These are phyloP conservation scores for Barbarea vulgaris DNA, from an alignment of 345 rosid species.

Conservation along the genomic window DNA sequence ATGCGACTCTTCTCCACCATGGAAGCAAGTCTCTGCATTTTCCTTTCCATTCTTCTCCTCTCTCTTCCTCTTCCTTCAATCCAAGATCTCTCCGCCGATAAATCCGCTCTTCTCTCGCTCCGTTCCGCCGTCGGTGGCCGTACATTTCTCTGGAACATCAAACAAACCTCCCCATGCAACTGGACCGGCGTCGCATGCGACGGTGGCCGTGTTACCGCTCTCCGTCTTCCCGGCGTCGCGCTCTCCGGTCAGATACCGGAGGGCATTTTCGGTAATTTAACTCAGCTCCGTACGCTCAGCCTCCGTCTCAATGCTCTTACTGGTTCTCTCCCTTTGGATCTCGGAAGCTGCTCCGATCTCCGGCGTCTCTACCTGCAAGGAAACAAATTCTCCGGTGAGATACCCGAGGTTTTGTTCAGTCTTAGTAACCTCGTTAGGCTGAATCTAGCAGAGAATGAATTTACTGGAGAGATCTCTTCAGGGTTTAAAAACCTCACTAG, in stretches of 20 bases:
- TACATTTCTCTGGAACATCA: slow-evolving; percentile 68
- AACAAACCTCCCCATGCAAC: slow-evolving; percentile 59
- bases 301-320: slow-evolving; percentile 77
- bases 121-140: slow-evolving; percentile 87
- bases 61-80: slow-evolving; percentile 34
- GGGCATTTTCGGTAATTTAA: slow-evolving; percentile 77
- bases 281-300: slow-evolving; percentile 74
- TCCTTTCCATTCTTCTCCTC: slow-evolving; percentile 29
- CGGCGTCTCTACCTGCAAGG: slow-evolving; percentile 83
- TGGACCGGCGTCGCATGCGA: slow-evolving; percentile 84
- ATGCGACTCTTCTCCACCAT: slow-evolving; percentile 29
- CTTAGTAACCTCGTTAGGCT: slow-evolving; percentile 64
- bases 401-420: slow-evolving; percentile 61
- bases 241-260: slow-evolving; percentile 69
- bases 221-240: slow-evolving; percentile 78
- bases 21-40: slow-evolving; percentile 6
- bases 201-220: slow-evolving; percentile 65
- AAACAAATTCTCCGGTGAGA: slow-evolving; percentile 72
- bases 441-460: slow-evolving; percentile 63
- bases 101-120: slow-evolving; percentile 71
- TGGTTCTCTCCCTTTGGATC: slow-evolving; percentile 78
- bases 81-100: slow-evolving; percentile 82
- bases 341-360: slow-evolving; percentile 59
- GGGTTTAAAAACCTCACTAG: slow-evolving; percentile 69
- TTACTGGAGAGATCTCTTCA: slow-evolving; percentile 62